A percentile compares a stretch with the other conserved stretches of the same genome.
Evolutionary conservation across 78 protist species (phyloP).

Genomic region (Acrasis kona): DNA sequence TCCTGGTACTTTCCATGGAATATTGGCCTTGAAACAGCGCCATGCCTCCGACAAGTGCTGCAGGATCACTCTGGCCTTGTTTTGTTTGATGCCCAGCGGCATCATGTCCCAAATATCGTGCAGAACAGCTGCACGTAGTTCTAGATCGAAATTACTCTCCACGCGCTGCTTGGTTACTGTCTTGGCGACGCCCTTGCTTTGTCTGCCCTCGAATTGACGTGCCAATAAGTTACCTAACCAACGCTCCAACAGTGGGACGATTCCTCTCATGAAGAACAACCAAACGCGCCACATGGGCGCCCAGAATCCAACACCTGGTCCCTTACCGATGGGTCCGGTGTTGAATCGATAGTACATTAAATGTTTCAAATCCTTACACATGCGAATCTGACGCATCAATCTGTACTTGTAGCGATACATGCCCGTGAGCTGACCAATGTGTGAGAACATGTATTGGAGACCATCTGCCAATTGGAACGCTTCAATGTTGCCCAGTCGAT

Average conservation of each 20-base stretch:
- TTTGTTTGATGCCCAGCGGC: constrained; percentile 94
- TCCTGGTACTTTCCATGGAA: constrained; percentile 99
- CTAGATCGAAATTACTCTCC: constrained; percentile 95
- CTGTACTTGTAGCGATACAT: constrained; percentile 99
- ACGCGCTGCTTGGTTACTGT: constrained; percentile 98
- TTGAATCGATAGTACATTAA: constrained; percentile 96
- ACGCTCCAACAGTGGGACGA: constrained; percentile 97
- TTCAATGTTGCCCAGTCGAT: constrained; percentile 94
- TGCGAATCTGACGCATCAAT: constrained; percentile 96
- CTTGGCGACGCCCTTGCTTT: constrained; percentile 83
- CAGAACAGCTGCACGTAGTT: constrained; percentile 96
- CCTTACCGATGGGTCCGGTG: constrained; percentile 98
- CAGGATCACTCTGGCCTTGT: constrained; percentile 85
- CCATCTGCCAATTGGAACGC: constrained; percentile 95
- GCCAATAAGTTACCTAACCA: constrained; percentile 99
- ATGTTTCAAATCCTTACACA: constrained; percentile 96
- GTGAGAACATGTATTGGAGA: constrained; percentile 93
- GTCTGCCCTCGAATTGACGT: constrained; percentile 98
- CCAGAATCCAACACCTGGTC: constrained; percentile 99
- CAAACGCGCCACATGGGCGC: constrained; percentile 99
- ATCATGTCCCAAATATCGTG: constrained; percentile 98
- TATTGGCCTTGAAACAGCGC: constrained; percentile 99
- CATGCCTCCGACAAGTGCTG: constrained; percentile 97
- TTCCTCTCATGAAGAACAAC: constrained; percentile 99
- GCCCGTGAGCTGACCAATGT: constrained; percentile 99